Evolutionary conservation across 352 stramenopile genomes (phyloP).

Genomic region (Pythium sp.): DNA sequence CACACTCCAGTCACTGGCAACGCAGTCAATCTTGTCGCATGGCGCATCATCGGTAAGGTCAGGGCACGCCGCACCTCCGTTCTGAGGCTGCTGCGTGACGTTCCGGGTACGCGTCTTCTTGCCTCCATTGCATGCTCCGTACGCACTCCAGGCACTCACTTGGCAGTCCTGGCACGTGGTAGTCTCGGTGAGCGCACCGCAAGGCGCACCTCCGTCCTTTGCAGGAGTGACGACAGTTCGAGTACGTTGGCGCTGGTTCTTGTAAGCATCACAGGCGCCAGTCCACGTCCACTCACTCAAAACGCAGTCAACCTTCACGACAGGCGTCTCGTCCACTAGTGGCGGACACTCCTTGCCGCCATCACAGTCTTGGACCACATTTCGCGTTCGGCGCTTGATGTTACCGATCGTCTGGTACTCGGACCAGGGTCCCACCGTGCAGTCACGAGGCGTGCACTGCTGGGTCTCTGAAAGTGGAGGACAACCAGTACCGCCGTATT

Average conservation of each 20-base stretch:
- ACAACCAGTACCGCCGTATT: slow-evolving; percentile 25
- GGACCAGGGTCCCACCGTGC: slow-evolving; percentile 21
- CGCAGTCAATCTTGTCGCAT: slow-evolving; percentile 50
- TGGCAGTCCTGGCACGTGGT: slow-evolving; percentile 21
- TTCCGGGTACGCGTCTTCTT: slow-evolving; percentile 44
- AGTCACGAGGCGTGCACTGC: slow-evolving; percentile 27
- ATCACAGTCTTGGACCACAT: slow-evolving; percentile 7
- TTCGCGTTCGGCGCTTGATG: slow-evolving; percentile 19
- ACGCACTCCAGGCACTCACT: slow-evolving; percentile 20
- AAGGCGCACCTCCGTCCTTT: slow-evolving; percentile 19
- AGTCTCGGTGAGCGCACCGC: slow-evolving; percentile 3
- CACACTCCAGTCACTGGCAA: slow-evolving; percentile 44
- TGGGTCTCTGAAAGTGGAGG: slow-evolving; percentile 19
- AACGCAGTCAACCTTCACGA: slow-evolving; percentile 29
- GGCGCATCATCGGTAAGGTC: slow-evolving; percentile 31
- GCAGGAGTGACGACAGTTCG: slow-evolving; percentile 20
- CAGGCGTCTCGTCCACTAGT: slow-evolving; percentile 14
- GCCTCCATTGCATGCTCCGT: slow-evolving; percentile 13
- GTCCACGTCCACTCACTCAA: slow-evolving; percentile 23
- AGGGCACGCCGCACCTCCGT: slow-evolving; percentile 47
- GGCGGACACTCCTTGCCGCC: slow-evolving; percentile 19
- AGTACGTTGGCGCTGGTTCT: slow-evolving; percentile 22
- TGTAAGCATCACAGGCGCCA: slow-evolving; percentile 25
- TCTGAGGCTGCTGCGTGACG: slow-evolving; percentile 40
- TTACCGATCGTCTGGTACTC: slow-evolving; percentile 19